Conservation (phyloP, 1,284 basidiomycete genomes). For the Puccinia horiana region DNA sequence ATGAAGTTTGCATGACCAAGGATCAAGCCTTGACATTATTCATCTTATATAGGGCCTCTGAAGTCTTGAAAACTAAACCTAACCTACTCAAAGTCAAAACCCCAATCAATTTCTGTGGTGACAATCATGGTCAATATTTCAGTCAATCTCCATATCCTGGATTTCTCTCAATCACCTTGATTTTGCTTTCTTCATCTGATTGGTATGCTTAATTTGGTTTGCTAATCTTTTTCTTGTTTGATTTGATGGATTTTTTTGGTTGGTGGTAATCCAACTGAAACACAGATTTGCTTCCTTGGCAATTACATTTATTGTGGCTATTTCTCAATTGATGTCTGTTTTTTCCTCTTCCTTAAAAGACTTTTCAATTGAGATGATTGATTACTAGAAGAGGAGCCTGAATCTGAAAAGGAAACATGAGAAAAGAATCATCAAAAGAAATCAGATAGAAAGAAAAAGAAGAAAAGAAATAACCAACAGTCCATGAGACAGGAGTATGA, state of each 20-base stretch:
- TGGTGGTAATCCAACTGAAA: slow-evolving; percentile 86
- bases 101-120: slow-evolving; percentile 92
- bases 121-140: slow-evolving; percentile 97
- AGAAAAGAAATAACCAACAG: too few relatives aligned
- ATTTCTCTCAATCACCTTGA: slow-evolving; percentile 21
- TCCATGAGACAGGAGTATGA: too few relatives aligned
- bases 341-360: background rate
- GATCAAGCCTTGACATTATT: slow-evolving; percentile 77
- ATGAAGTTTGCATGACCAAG: slow-evolving; percentile 71
- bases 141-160: slow-evolving; percentile 57
- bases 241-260: slow-evolving; percentile 98
- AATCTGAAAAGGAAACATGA: too few relatives aligned
- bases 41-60: slow-evolving; percentile 76
- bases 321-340: slow-evolving; percentile 83
- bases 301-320: slow-evolving; percentile 98
- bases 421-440: too few relatives aligned
- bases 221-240: slow-evolving; percentile 66
- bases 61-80: slow-evolving; percentile 76
- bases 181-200: slow-evolving; percentile 34
- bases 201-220: background rate
- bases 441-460: too few relatives aligned
- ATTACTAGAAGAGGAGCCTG: too few relatives aligned
- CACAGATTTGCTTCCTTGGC: slow-evolving; percentile 90
- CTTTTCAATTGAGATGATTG: too few relatives aligned
- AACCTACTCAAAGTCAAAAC: slow-evolving; percentile 89